Evolutionary conservation across 805 yeast species (phyloP).

Genomic region (Candida boleticola): DNA sequence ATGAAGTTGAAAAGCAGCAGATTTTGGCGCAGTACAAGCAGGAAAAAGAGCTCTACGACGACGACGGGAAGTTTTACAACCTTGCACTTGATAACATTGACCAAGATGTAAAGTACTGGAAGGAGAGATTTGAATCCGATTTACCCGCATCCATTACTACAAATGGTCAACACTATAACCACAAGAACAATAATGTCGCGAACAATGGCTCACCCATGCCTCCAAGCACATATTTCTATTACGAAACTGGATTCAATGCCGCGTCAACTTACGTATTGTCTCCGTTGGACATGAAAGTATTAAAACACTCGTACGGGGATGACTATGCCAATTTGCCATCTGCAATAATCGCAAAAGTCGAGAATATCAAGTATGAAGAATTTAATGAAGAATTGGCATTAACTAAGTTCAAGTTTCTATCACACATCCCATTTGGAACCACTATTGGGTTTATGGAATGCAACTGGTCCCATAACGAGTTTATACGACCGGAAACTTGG

Average conservation of each 20-base stretch:
- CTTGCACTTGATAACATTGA: slow-evolving; percentile 59
- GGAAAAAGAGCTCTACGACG: slow-evolving; percentile 60
- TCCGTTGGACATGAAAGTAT: slow-evolving; percentile 74
- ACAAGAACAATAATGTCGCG: neutral
- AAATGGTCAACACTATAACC: neutral
- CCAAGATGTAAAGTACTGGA: slow-evolving; percentile 39
- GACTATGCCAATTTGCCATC: slow-evolving; percentile 69
- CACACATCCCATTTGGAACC: slow-evolving; percentile 84
- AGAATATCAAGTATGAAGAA: slow-evolving; percentile 65
- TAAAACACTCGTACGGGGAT: slow-evolving; percentile 56
- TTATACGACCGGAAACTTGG: slow-evolving; percentile 32
- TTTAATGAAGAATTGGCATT: slow-evolving; percentile 58
- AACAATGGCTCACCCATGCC: neutral
- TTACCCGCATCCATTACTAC: slow-evolving; percentile 5
- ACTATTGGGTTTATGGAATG: slow-evolving; percentile 82
- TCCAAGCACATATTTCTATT: slow-evolving; percentile 52
- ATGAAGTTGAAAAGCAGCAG: slow-evolving; percentile 55
- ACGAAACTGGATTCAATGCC: slow-evolving; percentile 73
- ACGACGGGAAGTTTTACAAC: slow-evolving; percentile 51
- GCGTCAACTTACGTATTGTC: slow-evolving; percentile 64
- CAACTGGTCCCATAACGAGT: slow-evolving; percentile 59
- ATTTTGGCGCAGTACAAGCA: slow-evolving; percentile 51
- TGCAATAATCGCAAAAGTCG: slow-evolving; percentile 57
- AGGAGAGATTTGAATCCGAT: slow-evolving; percentile 22
- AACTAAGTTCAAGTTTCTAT: slow-evolving; percentile 66